Evolutionary conservation across 805 yeast genomes (phyloP).

Genomic region (Yamadazyma endophytica): DNA sequence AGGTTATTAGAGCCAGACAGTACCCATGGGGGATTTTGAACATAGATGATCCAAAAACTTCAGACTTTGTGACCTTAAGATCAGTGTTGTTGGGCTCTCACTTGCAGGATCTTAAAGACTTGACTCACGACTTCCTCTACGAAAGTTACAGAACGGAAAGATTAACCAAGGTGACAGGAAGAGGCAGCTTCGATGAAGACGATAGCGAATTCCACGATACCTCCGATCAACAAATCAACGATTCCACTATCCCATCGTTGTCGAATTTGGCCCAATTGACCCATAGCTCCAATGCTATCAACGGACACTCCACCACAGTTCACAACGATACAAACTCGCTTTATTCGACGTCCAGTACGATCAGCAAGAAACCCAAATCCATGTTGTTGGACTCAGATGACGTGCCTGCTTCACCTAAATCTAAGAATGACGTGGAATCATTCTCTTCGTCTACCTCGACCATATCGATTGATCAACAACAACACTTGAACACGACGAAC

Average conservation of each 20-base stretch:
- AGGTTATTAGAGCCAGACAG: conserved; percentile 51
- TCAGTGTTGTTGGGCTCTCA: conserved; percentile 80
- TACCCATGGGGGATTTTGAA: conserved; percentile 77
- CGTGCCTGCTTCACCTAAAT: conserved; percentile 16
- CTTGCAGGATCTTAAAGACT: conserved; percentile 73
- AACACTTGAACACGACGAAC: conserved; percentile 17
- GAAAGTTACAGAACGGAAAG: conserved; percentile 80
- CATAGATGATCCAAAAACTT: conserved; percentile 46
- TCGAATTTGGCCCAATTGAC: conserved; percentile 57
- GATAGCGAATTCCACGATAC: conserved; percentile 26
- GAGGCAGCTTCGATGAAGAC: conserved; percentile 16
- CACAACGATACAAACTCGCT: conserved; percentile 18
- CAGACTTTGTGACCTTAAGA: conserved; percentile 57
- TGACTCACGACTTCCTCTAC: conserved; percentile 71
- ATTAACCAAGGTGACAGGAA: conserved; percentile 55
- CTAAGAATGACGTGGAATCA: conserved; percentile 25
- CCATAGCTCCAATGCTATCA: conserved; percentile 7
- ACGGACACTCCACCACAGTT: conserved; percentile 18
- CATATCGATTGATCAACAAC: conserved; percentile 19
- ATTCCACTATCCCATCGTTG: conserved; percentile 45
- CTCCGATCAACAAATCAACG: conserved; percentile 15
- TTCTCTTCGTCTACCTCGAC: conserved; percentile 29
- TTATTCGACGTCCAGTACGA: conserved; percentile 15
- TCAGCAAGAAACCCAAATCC: conserved; percentile 21
- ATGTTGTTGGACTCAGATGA: conserved; percentile 29